Evolutionary conservation across 2,329 filamentous ascomycete genomes (phyloP).

Genomic region (Trichoderma hamatum): DNA sequence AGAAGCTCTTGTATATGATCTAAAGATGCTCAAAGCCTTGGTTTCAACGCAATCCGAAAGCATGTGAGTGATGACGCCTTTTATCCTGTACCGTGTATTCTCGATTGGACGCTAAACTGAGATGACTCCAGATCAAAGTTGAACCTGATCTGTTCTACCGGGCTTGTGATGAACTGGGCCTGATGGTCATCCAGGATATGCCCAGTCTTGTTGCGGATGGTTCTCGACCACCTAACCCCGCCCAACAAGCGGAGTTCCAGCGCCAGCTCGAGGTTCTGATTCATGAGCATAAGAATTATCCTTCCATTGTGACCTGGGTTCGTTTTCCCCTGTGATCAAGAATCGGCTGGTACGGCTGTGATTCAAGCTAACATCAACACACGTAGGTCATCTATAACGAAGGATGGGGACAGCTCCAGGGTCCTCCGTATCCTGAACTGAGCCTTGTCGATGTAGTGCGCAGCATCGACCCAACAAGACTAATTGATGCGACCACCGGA

Average conservation of each 20-base stretch:
- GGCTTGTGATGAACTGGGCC: slow-evolving; percentile 66
- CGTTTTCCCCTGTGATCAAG: slow-evolving; percentile 24
- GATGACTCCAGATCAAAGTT: slow-evolving; percentile 60
- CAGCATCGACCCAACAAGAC: slow-evolving; percentile 62
- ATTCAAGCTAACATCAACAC: neutral
- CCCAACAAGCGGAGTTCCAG: slow-evolving; percentile 65
- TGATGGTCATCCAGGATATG: slow-evolving; percentile 74
- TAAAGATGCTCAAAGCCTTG: slow-evolving; percentile 66
- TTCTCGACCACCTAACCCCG: slow-evolving; percentile 43
- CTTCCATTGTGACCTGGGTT: slow-evolving; percentile 67
- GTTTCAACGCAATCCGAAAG: slow-evolving; percentile 72
- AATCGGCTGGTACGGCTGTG: neutral
- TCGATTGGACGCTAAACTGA: neutral
- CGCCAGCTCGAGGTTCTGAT: slow-evolving; percentile 65
- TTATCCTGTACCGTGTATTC: neutral
- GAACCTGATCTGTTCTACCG: slow-evolving; percentile 69
- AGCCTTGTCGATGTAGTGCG: slow-evolving; percentile 58
- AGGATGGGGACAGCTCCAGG: slow-evolving; percentile 65
- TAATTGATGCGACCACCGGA: slow-evolving; percentile 65
- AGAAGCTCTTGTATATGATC: slow-evolving; percentile 69
- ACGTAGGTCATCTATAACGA: slow-evolving; percentile 68
- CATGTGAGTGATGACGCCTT: slow-evolving; percentile 53
- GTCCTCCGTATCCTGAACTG: slow-evolving; percentile 57
- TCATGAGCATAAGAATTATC: slow-evolving; percentile 64
- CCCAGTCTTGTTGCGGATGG: slow-evolving; percentile 54